phyloP scores from a whole-genome alignment of 495 filamentous ascomycete genomes.

The Articulospora tetracladia region DNA sequence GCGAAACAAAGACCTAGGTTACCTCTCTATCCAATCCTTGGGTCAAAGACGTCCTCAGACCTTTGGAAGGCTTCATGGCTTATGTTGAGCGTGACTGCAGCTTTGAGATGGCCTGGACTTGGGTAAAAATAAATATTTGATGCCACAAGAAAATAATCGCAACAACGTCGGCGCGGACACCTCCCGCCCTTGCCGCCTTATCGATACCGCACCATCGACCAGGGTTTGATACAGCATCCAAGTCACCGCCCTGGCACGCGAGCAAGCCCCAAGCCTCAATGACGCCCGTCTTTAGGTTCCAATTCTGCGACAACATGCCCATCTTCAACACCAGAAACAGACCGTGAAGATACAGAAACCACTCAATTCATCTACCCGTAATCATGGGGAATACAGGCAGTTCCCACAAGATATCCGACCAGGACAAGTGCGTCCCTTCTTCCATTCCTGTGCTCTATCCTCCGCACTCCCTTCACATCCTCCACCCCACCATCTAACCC shows the following conservation, averaged over 20 bases:
- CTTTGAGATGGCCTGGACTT: not conserved
- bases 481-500: not conserved
- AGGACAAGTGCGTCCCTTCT: slow-evolving; percentile 52
- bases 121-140: not conserved
- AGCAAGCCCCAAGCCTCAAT: slow-evolving; percentile 3
- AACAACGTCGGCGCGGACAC: not conserved
- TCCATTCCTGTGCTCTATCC: not conserved
- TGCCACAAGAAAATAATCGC: not conserved
- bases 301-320: slow-evolving; percentile 7
- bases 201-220: not conserved
- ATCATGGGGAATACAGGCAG: slow-evolving; percentile 64
- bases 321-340: not conserved
- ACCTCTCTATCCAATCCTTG: slow-evolving; percentile 56
- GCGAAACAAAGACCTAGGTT: slow-evolving; percentile 1
- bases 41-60: slow-evolving; percentile 40
- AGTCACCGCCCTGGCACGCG: slow-evolving; percentile 1
- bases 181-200: not conserved
- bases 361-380: not conserved
- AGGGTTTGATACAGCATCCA: not conserved
- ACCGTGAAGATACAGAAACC: not conserved
- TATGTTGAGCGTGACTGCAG: not conserved
- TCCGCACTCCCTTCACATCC: not conserved
- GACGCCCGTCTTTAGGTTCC: not conserved
- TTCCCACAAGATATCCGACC: slow-evolving; percentile 65
- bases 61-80: slow-evolving; percentile 20